Evolutionary conservation across 257 asterid species (phyloP).

Genomic region (Cinchona pubescens): DNA sequence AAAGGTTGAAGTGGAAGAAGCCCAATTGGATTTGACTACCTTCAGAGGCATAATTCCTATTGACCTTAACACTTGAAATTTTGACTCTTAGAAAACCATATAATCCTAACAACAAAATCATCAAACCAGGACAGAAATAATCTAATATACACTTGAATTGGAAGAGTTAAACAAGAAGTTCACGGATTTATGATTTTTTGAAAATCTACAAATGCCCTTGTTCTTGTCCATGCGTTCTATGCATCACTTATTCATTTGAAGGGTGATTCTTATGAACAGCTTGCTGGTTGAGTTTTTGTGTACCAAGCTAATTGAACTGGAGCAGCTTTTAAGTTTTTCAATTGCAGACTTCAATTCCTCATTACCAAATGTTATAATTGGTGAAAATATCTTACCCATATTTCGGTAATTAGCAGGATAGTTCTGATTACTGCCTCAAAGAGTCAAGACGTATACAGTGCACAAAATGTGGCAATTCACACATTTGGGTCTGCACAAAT

Average conservation of each 20-base stretch:
- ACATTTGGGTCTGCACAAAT: constrained; percentile 92
- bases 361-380: constrained; percentile 9
- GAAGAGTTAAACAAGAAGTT: too few relatives aligned
- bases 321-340: neutral
- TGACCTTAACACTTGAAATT: too few relatives aligned
- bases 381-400: constrained; percentile 8
- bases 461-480: constrained; percentile 94
- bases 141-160: too few relatives aligned
- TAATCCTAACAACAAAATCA: too few relatives aligned
- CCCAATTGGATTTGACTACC: too few relatives aligned
- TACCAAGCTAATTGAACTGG: neutral
- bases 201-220: too few relatives aligned
- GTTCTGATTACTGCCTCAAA: constrained; percentile 74
- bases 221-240: neutral
- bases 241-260: neutral
- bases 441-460: constrained; percentile 97
- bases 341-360: neutral
- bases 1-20: too few relatives aligned
- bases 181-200: too few relatives aligned
- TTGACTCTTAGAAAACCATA: too few relatives aligned
- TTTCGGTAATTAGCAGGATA: constrained; percentile 44
- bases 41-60: too few relatives aligned
- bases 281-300: neutral
- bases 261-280: neutral
- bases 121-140: too few relatives aligned